A percentile compares a stretch with the other conserved stretches of the same genome.
Evolutionary conservation across 495 filamentous ascomycete genomes (phyloP).

Genomic region (Xanthoparmelia taractica): DNA sequence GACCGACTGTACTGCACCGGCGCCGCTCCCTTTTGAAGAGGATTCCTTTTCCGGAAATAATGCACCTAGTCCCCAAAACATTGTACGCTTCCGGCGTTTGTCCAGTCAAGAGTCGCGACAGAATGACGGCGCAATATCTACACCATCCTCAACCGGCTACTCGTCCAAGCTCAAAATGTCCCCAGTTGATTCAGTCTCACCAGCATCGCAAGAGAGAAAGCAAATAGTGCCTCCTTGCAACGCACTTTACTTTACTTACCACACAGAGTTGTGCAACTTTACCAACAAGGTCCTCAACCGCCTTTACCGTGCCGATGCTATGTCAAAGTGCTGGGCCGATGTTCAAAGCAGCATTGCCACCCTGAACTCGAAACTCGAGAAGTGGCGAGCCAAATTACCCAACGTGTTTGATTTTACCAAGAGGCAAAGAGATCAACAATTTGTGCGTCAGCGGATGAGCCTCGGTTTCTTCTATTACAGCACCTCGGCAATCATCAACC

Average conservation of each 20-base stretch:
- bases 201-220: constrained; percentile 28
- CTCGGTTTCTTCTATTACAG: constrained; percentile 54
- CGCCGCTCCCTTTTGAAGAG: constrained; percentile 53
- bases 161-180: constrained; percentile 13
- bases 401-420: constrained; percentile 42
- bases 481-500: constrained; percentile 51
- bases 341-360: constrained; percentile 51
- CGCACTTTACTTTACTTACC: constrained; percentile 44
- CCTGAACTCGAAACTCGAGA: constrained; percentile 44
- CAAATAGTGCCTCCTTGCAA: constrained; percentile 33
- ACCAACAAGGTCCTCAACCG: constrained; percentile 47
- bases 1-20: constrained; percentile 51
- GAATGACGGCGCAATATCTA: constrained; percentile 6
- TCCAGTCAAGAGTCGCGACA: constrained; percentile 17
- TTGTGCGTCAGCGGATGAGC: constrained; percentile 35
- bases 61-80: neutral
- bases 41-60: constrained; percentile 30
- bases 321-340: constrained; percentile 49
- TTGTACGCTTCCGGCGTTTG: constrained; percentile 10
- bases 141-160: constrained; percentile 15
- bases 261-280: constrained; percentile 45
- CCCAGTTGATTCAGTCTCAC: constrained; percentile 11
- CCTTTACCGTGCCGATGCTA: constrained; percentile 52
- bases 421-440: constrained; percentile 31
- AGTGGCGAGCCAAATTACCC: constrained; percentile 49